A percentile compares a stretch with the other conserved stretches of the same genome.
Evolutionary conservation across 495 filamentous ascomycete genomes (phyloP).

Genomic region (Neurospora terricola): DNA sequence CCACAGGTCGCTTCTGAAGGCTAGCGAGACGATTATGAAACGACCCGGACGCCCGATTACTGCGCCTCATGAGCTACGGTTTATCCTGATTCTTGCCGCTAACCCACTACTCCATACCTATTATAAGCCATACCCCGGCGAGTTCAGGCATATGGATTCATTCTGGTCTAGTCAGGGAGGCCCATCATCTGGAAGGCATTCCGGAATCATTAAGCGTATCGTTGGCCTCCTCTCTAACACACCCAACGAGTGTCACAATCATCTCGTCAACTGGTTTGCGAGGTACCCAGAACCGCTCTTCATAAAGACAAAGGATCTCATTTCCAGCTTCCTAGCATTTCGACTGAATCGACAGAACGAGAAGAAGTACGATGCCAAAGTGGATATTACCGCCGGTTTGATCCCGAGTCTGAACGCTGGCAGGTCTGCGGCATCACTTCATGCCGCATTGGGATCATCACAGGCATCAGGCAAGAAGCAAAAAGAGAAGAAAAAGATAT

Average conservation of each 20-base stretch:
- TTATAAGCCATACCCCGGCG: constrained; percentile 25
- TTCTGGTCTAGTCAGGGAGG: background rate
- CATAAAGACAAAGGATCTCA: constrained; percentile 61
- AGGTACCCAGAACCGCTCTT: constrained; percentile 60
- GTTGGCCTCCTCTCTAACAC: constrained; percentile 71
- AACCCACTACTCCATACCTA: constrained; percentile 63
- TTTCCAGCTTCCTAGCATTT: constrained; percentile 74
- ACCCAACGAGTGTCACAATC: constrained; percentile 65
- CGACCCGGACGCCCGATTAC: constrained; percentile 65
- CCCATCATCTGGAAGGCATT: constrained; percentile 47
- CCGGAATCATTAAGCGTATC: constrained; percentile 81
- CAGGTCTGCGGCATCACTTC: constrained; percentile 52
- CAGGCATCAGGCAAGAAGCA: constrained; percentile 32
- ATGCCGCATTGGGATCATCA: constrained; percentile 61
- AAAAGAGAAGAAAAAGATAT: constrained; percentile 49
- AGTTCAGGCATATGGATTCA: constrained; percentile 17
- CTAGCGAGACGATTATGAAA: constrained; percentile 76
- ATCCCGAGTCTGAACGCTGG: constrained; percentile 60
- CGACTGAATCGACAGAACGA: constrained; percentile 65
- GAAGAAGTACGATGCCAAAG: constrained; percentile 47
- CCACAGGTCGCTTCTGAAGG: constrained; percentile 65
- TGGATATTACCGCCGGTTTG: constrained; percentile 52
- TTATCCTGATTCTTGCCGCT: constrained; percentile 72
- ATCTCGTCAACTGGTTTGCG: constrained; percentile 79
- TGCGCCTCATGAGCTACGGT: constrained; percentile 62